Evolutionary conservation across 768 basidiomycete genomes (phyloP), one percentile per base, ranked within the genome.

Genomic region (Pholiota microspora): DNA sequence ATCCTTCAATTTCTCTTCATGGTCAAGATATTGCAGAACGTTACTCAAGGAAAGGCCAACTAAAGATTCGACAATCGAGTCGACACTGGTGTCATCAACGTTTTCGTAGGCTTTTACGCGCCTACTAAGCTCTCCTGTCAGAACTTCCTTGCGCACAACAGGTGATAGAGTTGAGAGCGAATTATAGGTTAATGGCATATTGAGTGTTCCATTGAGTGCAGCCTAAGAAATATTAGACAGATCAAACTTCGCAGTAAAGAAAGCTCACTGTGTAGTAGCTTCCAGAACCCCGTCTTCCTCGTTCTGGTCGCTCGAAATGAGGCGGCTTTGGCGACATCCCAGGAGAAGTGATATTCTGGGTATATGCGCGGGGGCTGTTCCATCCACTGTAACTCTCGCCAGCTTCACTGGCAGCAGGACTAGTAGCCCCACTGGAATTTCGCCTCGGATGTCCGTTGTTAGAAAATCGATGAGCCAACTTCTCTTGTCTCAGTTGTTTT

Each of bases 401-500:
- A 25, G 79, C 86, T 62, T 94, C 92, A 61, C 89, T 91, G 7
- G 82, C 80, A 2, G 90, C 84, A 12, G 92, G 92, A 64, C 89
- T 92, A 0, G 91, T 92, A 7, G 91, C 89, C 10, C 92, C 92
- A 62, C 88, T 90, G 2, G 86, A 82, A 56, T 78, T 86, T 58
- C 66, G 57, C 56, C 89, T 81, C 9, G 89, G 90, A 62, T 93
- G 92, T 13, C 86, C 86, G 62, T 89, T 90, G 60, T 86, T 83
- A 5, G 81, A 83, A 62, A 89, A 92, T n/a, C 90, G 79, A 53
- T 87, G 86, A 12, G 91, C 91, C 7, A 94, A 76, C 60, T 94
- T 93, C 71, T 92, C 91, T 66, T 93, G 89, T 18, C 94, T 81
- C n/a, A 94, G 71, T 66, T 92, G 89, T 67, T 93, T 94, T 7